phyloP scores from a whole-genome alignment of 768 basidiomycete genomes.

The Suillus plorans region DNA sequence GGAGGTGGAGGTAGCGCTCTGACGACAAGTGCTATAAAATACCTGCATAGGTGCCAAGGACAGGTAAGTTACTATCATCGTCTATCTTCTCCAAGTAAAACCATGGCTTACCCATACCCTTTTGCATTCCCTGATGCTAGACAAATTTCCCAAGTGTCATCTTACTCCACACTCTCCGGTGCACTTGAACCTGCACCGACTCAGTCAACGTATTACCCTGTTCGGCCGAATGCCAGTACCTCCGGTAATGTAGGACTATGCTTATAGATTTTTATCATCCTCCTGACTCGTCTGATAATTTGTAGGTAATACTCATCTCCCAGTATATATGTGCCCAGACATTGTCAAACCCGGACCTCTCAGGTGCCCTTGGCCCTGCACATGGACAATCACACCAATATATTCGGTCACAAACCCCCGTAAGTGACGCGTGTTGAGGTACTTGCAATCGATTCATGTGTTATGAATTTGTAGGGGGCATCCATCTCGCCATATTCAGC shows the following conservation, averaged over 20 bases:
- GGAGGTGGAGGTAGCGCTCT: not conserved
- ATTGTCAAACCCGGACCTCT: not conserved
- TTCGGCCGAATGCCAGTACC: not conserved
- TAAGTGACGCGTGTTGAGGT: not conserved
- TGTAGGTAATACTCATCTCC: not conserved
- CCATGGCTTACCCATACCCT: constrained; percentile 24
- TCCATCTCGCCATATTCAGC: constrained; percentile 23
- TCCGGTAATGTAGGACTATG: not conserved
- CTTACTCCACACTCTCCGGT: not conserved
- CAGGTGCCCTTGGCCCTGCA: constrained; percentile 1
- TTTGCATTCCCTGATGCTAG: constrained; percentile 19
- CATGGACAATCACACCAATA: not conserved
- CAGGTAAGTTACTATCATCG: not conserved
- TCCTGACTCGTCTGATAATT: not conserved
- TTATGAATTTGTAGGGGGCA: not conserved
- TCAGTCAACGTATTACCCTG: not conserved
- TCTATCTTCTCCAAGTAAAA: not conserved
- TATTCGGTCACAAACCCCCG: not conserved
- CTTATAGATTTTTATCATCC: not conserved
- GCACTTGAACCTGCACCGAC: not conserved
- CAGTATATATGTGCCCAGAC: constrained; percentile 11
- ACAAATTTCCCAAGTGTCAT: not conserved
- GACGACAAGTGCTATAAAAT: not conserved
- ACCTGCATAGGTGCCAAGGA: not conserved
- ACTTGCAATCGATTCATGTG: not conserved